Evolutionary conservation across 2,329 filamentous ascomycete genomes (phyloP).

Genomic region (Verticillium nonalfalfae): DNA sequence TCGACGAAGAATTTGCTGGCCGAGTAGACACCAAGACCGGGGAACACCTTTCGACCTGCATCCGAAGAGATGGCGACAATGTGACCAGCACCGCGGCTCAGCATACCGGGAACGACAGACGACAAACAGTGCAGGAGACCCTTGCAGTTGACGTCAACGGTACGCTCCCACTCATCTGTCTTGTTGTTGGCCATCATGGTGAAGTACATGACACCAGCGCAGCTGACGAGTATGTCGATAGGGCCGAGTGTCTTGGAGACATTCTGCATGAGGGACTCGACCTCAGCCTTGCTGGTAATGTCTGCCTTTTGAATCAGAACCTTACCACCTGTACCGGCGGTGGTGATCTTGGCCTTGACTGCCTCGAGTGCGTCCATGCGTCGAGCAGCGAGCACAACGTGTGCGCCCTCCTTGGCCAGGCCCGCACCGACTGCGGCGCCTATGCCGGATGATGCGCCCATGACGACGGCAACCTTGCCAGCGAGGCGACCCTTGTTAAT

Average conservation of each 20-base stretch:
- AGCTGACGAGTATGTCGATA: slow-evolving; percentile 72
- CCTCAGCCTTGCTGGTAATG: slow-evolving; percentile 60
- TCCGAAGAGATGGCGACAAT: slow-evolving; percentile 79
- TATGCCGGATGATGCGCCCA: slow-evolving; percentile 73
- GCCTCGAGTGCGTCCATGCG: slow-evolving; percentile 62
- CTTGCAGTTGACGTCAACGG: slow-evolving; percentile 83
- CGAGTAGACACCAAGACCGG: slow-evolving; percentile 75
- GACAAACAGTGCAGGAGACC: slow-evolving; percentile 69
- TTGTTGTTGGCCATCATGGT: slow-evolving; percentile 78
- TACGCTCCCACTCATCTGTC: slow-evolving; percentile 72
- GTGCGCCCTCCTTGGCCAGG: slow-evolving; percentile 63
- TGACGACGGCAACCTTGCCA: slow-evolving; percentile 69
- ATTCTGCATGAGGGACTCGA: slow-evolving; percentile 57
- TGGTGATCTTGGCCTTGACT: slow-evolving; percentile 54
- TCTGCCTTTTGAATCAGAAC: slow-evolving; percentile 66
- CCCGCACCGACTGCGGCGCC: slow-evolving; percentile 67
- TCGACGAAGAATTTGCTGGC: slow-evolving; percentile 84
- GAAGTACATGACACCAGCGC: slow-evolving; percentile 83
- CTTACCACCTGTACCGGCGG: slow-evolving; percentile 45
- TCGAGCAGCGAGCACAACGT: slow-evolving; percentile 66
- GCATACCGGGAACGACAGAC: slow-evolving; percentile 64
- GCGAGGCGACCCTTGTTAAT: slow-evolving; percentile 50
- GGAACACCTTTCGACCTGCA: slow-evolving; percentile 75
- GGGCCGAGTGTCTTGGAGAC: slow-evolving; percentile 59
- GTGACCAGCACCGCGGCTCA: slow-evolving; percentile 62